Evolutionary conservation across 192 early-diverging fungal genomes (phyloP).

Genomic region (Neocallimastix lanati): DNA sequence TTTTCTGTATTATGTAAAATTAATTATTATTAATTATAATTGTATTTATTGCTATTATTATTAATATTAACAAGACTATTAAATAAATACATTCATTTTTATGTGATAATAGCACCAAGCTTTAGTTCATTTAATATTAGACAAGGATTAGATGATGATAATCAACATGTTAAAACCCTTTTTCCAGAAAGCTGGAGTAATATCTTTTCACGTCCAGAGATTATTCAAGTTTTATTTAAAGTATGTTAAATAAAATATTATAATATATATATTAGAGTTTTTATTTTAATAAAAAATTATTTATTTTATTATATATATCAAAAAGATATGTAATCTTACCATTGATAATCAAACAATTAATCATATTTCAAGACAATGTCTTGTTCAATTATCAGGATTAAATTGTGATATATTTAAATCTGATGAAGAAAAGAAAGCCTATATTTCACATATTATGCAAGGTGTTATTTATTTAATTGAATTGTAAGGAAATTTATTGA

Average conservation of each 20-base stretch:
- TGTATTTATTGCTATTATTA: no score
- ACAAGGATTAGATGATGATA: neutral
- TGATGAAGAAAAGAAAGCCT: slow-evolving; percentile 19
- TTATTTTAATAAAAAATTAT: no score
- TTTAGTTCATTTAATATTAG: neutral
- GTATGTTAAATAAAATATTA: no score
- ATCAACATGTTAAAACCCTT: neutral
- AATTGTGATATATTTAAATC: slow-evolving; percentile 30
- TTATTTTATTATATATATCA: no score
- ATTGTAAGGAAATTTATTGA: no score
- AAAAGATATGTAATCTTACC: neutral
- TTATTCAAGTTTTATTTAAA: slow-evolving; percentile 43
- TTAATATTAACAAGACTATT: no score
- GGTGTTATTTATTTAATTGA: slow-evolving; percentile 28
- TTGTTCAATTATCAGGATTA: slow-evolving; percentile 42
- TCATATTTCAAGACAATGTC: slow-evolving; percentile 33
- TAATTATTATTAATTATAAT: no score
- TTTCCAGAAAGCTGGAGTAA: slow-evolving; percentile 31
- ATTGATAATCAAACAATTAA: neutral
- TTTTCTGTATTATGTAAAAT: slow-evolving; percentile 15
- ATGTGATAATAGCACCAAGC: neutral
- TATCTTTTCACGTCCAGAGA: slow-evolving; percentile 28
- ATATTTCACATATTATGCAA: slow-evolving; percentile 29
- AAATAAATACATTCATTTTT: no score
- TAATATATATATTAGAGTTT: no score